Evolutionary conservation across 805 yeast species (phyloP).

Genomic region (Wickerhamomyces bovis): DNA sequence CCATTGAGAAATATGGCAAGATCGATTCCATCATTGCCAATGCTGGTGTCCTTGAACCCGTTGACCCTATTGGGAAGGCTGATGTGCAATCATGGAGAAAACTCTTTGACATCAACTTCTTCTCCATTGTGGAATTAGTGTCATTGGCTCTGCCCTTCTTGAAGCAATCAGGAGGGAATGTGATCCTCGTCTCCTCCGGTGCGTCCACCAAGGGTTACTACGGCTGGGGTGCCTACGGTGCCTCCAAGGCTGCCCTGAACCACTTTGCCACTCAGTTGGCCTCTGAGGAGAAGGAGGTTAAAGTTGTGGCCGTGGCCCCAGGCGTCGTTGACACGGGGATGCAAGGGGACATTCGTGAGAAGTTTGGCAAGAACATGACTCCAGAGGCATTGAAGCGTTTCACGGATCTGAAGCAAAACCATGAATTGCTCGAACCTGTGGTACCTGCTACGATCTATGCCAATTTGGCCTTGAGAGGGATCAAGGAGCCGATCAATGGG

Average conservation of each 20-base stretch:
- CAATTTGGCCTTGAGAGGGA: slow-evolving; percentile 56
- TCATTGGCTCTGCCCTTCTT: slow-evolving; percentile 51
- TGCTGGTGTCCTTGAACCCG: slow-evolving; percentile 84
- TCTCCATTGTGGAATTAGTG: slow-evolving; percentile 62
- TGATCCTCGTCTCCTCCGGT: slow-evolving; percentile 85
- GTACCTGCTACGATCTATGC: slow-evolving; percentile 71
- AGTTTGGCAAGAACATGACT: slow-evolving; percentile 54
- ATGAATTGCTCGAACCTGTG: slow-evolving; percentile 56
- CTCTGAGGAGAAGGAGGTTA: slow-evolving; percentile 57
- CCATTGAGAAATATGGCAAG: slow-evolving; percentile 45
- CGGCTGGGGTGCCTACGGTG: slow-evolving; percentile 91
- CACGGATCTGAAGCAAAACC: slow-evolving; percentile 50
- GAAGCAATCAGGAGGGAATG: slow-evolving; percentile 48
- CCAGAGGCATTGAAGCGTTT: slow-evolving; percentile 55
- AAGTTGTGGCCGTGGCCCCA: slow-evolving; percentile 75
- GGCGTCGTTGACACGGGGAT: slow-evolving; percentile 91
- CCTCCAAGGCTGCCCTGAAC: slow-evolving; percentile 88
- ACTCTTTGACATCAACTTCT: slow-evolving; percentile 71
- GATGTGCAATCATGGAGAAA: slow-evolving; percentile 52
- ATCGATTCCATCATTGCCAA: slow-evolving; percentile 66
- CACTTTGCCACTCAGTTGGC: slow-evolving; percentile 65
- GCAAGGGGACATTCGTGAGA: slow-evolving; percentile 77
- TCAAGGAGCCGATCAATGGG: slow-evolving; percentile 57
- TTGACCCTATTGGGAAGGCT: slow-evolving; percentile 47
- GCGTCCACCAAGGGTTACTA: slow-evolving; percentile 59